Percentiles rank a stretch among this genome's conserved stretches.
phyloP scores from a whole-genome alignment of 768 basidiomycete genomes.

The Tricholoma furcatifolium region DNA sequence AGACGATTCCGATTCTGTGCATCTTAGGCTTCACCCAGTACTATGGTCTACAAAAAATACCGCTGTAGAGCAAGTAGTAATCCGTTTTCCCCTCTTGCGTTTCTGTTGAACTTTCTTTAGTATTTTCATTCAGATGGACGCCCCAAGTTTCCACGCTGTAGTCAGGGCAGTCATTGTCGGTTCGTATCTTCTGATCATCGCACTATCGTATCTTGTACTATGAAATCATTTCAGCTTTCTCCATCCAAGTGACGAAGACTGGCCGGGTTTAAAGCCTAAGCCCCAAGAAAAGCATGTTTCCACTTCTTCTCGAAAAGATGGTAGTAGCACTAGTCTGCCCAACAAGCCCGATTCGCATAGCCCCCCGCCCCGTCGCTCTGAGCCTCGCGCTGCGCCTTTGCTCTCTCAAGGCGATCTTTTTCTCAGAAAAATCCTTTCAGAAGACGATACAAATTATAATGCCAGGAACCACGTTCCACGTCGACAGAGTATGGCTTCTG shows the following conservation, averaged over 20 bases:
- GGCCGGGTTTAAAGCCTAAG: conserved; percentile 28
- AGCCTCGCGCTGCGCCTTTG: conserved; percentile 33
- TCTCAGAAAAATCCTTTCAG: conserved; percentile 28
- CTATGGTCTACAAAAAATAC: conserved; percentile 38
- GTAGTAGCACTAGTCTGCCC: conserved; percentile 1
- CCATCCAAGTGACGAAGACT: conserved; percentile 48
- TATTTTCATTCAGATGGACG: conserved; percentile 47
- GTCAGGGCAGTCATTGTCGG: conserved; percentile 50
- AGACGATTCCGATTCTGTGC: not conserved
- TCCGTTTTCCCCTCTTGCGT: not conserved
- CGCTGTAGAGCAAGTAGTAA: conserved; percentile 45
- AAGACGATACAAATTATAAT: conserved; percentile 14
- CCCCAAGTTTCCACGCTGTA: conserved; percentile 41
- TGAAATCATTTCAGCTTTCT: conserved; percentile 33
- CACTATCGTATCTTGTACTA: not conserved
- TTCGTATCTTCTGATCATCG: conserved; percentile 20
- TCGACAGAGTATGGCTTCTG: conserved; percentile 6
- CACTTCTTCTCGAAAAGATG: conserved; percentile 6
- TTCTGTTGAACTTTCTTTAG: conserved; percentile 24
- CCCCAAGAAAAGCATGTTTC: conserved; percentile 14
- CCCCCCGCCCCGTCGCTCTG: conserved; percentile 12
- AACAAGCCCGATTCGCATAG: conserved; percentile 1
- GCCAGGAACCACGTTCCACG: conserved; percentile 1
- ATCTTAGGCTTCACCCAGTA: not conserved
- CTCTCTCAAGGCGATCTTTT: conserved; percentile 45